phyloP scores from a whole-genome alignment of 192 early-diverging fungal species.

The Backusella australiensis region DNA sequence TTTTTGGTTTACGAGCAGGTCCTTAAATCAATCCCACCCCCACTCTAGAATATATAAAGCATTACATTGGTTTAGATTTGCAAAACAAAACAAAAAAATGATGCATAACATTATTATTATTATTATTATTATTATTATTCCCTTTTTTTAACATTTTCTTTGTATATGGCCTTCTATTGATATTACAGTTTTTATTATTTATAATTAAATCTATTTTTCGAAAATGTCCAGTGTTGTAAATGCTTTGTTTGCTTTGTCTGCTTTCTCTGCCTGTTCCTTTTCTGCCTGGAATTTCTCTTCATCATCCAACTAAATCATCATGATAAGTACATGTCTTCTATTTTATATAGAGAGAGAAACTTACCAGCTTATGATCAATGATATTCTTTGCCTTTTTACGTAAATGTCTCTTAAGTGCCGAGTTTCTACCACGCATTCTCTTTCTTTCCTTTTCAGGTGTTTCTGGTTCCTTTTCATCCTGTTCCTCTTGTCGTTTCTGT shows the following conservation, averaged over 20 bases:
- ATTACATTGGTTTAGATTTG: neutral
- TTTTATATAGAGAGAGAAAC: neutral
- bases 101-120: neutral
- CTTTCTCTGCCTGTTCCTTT: constrained; percentile 17
- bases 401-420: constrained; percentile 71
- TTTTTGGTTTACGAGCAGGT: constrained; percentile 74
- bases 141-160: neutral
- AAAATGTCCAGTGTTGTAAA: constrained; percentile 68
- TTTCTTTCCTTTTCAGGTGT: constrained; percentile 53
- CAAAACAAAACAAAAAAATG: neutral
- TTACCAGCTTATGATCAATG: constrained; percentile 70
- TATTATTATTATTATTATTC: neutral
- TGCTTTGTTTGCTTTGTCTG: constrained; percentile 43
- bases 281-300: constrained; percentile 58
- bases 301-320: constrained; percentile 29
- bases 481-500: constrained; percentile 59
- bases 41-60: neutral
- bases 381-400: constrained; percentile 82
- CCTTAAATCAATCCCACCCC: constrained; percentile 11
- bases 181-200: constrained; percentile 9
- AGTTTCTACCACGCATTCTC: constrained; percentile 70
- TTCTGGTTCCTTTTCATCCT: constrained; percentile 50
- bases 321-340: neutral
- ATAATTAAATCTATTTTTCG: constrained; percentile 10
- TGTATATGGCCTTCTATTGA: neutral